Conservation (phyloP, 768 basidiomycete genomes). For the Suillus hirtellus region DNA sequence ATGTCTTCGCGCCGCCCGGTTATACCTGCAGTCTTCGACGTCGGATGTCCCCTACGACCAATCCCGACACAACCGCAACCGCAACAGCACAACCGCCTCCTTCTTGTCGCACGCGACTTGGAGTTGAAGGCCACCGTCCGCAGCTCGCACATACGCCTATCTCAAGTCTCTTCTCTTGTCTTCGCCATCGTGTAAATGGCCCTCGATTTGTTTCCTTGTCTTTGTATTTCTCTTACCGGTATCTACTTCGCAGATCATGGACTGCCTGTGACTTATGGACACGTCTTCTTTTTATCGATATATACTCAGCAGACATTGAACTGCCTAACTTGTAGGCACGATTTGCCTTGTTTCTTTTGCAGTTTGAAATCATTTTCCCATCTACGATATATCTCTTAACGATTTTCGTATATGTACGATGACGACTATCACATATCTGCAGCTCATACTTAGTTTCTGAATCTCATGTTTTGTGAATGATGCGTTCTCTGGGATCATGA, state of each 20-base stretch:
- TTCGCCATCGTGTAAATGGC: background rate
- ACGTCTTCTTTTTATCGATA: background rate
- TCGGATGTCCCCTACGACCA: constrained; percentile 1
- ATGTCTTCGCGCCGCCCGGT: background rate
- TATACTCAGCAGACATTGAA: background rate
- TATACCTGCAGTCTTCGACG: background rate
- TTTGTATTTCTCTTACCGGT: background rate
- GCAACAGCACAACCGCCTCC: background rate
- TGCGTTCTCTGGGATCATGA: too few relatives aligned
- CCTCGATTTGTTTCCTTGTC: background rate
- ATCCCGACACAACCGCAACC: background rate
- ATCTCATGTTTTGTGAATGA: background rate
- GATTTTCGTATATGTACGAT: background rate
- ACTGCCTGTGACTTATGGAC: background rate
- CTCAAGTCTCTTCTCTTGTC: background rate
- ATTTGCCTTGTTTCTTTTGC: background rate
- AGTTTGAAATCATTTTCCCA: background rate
- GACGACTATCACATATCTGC: background rate
- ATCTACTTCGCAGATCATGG: background rate
- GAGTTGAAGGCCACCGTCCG: background rate
- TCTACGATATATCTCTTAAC: background rate
- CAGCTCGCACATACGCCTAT: background rate
- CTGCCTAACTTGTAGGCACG: background rate
- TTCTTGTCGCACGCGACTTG: background rate
- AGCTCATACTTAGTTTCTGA: background rate